Evolutionary conservation across 371 early-diverging fungal genomes (phyloP), one percentile per base, ranked within the genome.

Genomic region (Capillidium heterosporum): DNA sequence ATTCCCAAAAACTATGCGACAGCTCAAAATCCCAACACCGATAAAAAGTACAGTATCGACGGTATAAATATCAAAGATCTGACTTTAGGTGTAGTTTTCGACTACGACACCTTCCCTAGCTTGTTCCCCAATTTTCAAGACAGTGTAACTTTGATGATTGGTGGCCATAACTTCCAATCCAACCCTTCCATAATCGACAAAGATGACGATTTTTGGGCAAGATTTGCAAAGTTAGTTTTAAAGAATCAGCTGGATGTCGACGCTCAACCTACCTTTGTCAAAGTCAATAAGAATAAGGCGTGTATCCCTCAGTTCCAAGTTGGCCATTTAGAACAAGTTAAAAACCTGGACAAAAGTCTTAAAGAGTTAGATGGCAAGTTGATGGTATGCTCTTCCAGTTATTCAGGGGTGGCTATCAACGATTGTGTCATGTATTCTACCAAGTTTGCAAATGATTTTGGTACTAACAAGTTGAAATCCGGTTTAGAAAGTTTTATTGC

Each of bases 291-390:
- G 17, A 79, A 82, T n/a, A 58, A 62, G 1, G 66, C 80, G n/a
- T 95, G 95, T 63, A 92, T 95, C 48, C 92, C 94, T 8, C 87
- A 91, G 58, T 93, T 91, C 61, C 58, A 69, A 0, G 87, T 91
- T 0, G 93, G 91, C 0, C 92, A 95, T 60, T 55, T 71, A 29
- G 69, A 74, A 15, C 67, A 81, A 32, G 65, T 95, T 60, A 57
- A 66, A 24, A 66, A 65, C 21, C 62, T 93, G 58, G 66, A 71
- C 40, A 68, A 66, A 0, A 21, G 68, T 4, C 61, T 66, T 0
- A 65, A 63, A 26, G 74, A 76, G 13, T 76, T 74, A 43, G 53
- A 57, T 24, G 76, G 73, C 10, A 62, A 67, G n/a, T 59, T 91
- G 60, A 79, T 80, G 44, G 73, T 91, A 5, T 73, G 76, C 0